Percentiles rank a stretch among this genome's conserved stretches.
phyloP scores from a whole-genome alignment of 2,329 filamentous ascomycete genomes.

The Daldinia sp. region DNA sequence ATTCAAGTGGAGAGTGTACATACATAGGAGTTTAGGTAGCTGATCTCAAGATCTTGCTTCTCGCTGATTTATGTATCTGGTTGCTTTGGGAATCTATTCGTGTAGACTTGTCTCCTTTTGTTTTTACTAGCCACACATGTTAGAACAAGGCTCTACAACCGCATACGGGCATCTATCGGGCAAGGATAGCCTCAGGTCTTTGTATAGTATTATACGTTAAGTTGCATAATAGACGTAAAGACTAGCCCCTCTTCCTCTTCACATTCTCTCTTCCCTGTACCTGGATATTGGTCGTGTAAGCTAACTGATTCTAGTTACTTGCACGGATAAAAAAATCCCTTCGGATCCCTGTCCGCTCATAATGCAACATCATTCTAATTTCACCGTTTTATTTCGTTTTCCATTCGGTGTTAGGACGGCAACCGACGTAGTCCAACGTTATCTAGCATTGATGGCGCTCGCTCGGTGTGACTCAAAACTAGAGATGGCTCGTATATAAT shows the following conservation, averaged over 20 bases:
- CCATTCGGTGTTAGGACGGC: constrained; percentile 1
- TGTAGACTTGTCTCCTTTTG: too few relatives aligned
- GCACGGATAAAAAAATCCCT: not conserved
- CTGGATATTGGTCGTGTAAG: not conserved
- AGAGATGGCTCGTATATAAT: constrained; percentile 6
- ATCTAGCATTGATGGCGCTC: not conserved
- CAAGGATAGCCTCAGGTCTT: too few relatives aligned
- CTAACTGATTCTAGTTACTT: not conserved
- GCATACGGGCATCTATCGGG: too few relatives aligned
- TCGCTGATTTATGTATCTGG: too few relatives aligned
- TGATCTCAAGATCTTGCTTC: too few relatives aligned
- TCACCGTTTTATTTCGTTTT: not conserved
- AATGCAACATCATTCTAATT: constrained; percentile 10
- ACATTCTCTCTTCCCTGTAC: not conserved
- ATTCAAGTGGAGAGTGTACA: too few relatives aligned
- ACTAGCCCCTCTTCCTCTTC: not conserved
- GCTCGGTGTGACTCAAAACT: constrained; percentile 7
- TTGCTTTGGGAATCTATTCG: too few relatives aligned
- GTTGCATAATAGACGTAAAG: not conserved
- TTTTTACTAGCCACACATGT: too few relatives aligned
- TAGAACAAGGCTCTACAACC: too few relatives aligned
- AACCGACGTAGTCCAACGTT: constrained; percentile 19
- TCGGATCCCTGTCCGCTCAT: not conserved
- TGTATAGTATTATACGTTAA: not conserved
- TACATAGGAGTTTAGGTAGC: too few relatives aligned